Conservation (phyloP, 441 rosid genomes). For the Lagerstroemia fauriei region DNA sequence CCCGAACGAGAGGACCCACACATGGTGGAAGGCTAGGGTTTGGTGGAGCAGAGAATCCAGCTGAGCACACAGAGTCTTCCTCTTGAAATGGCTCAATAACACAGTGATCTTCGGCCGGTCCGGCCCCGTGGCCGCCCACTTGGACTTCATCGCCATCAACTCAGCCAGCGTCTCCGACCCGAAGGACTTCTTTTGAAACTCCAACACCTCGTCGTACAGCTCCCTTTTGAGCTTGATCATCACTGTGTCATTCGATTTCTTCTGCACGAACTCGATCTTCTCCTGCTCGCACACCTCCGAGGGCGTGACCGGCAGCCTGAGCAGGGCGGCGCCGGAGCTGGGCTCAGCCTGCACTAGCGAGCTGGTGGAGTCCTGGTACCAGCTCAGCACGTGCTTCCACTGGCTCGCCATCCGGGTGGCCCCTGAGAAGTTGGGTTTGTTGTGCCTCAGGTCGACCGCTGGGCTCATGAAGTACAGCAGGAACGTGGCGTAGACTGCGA, state of each 20-base stretch:
- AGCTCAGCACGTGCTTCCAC: constrained; percentile 64
- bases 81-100: constrained; percentile 85
- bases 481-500: constrained; percentile 86
- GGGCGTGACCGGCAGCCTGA: constrained; percentile 37
- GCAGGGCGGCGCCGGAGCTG: neutral
- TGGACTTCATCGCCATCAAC: constrained; percentile 75
- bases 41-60: constrained; percentile 82
- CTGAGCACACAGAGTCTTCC: constrained; percentile 90
- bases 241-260: constrained; percentile 67
- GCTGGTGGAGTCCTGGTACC: constrained; percentile 55
- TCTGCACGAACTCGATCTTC: constrained; percentile 82
- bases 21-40: constrained; percentile 81
- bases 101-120: constrained; percentile 71
- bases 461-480: constrained; percentile 90
- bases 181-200: constrained; percentile 54
- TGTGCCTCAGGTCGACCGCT: constrained; percentile 61
- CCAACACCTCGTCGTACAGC: constrained; percentile 58
- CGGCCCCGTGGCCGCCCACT: constrained; percentile 67
- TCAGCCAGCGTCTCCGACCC: constrained; percentile 68
- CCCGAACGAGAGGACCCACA: constrained; percentile 88
- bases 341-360: constrained; percentile 38
- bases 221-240: constrained; percentile 83
- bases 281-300: constrained; percentile 75
- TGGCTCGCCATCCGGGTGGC: constrained; percentile 72
- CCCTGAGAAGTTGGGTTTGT: constrained; percentile 87